Base-by-base conservation (phyloP, 129 eudicot species). In the Saussurea involucrata region DNA sequence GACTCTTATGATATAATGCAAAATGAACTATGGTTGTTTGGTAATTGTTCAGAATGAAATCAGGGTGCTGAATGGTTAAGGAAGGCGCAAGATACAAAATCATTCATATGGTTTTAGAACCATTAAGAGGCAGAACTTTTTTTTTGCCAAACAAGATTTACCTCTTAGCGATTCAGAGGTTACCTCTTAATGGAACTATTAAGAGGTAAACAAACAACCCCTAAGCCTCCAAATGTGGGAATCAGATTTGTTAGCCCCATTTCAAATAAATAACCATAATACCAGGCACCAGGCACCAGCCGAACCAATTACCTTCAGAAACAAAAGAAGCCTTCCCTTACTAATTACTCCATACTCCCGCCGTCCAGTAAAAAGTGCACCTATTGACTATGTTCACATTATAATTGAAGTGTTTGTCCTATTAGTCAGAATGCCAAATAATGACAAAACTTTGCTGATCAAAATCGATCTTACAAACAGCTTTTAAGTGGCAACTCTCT, bases 271-370 rank as follows among this genome's bases (percentile, higher is more conserved):
- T 13, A 42, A 42, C 75, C 15, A 70, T 25, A 44, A 42, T 71
- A 44, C 15, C n/a, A n/a, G n/a, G n/a, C n/a, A n/a, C n/a, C n/a
- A n/a, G n/a, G n/a, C n/a, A n/a, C n/a, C 12, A 44, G 24, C 63
- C 22, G 6, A 44, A 71, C 63, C 75, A 71, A 42, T 42, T 44
- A 21, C 27, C 75, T 44, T 71, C 27, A 28, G 49, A 58, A 71
- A 44, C 8, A 46, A 44, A 24, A 44, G 15, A 71, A 71, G 27
- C 63, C 8, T 42, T 24, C 27, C 44, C 75, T 71, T 20, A 15
- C 9, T 24, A 42, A 71, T 8, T 49, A 49, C 60, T 49, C 60
- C 21, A 49, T 49, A 49, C 22, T 49, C 60, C 22, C 22, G 5
- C 12, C 60, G 1, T 49, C 8, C 22, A 49, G 21, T 49, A 49